Conservation (phyloP, 176 grass and related monocot genomes). For the Eragrostis nindensis region DNA sequence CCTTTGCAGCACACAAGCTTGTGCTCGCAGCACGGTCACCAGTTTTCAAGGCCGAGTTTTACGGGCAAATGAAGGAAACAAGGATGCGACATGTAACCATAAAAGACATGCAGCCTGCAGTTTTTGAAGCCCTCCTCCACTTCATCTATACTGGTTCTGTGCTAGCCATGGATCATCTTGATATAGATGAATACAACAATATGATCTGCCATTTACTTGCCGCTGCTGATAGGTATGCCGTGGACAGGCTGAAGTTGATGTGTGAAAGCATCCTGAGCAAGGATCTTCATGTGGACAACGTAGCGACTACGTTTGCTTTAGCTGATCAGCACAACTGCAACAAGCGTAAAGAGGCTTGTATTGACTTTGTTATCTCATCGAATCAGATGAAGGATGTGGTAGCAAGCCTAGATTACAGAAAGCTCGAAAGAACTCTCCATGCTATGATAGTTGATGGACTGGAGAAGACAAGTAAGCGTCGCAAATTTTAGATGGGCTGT, state of each 20-base stretch:
- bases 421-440: conserved; percentile 15
- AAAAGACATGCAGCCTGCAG: conserved; percentile 26
- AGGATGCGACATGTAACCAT: neutral
- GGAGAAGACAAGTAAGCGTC: neutral
- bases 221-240: conserved; percentile 14
- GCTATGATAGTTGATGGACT: neutral
- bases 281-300: conserved; percentile 6
- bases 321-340: conserved; percentile 28
- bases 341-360: conserved; percentile 25
- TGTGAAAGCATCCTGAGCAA: conserved; percentile 14
- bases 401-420: neutral
- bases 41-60: neutral
- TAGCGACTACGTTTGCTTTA: conserved; percentile 31
- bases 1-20: neutral
- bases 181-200: neutral
- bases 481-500: neutral
- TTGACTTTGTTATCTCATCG: conserved; percentile 18
- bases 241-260: conserved; percentile 17
- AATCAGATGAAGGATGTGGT: neutral
- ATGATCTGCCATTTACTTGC: conserved; percentile 26
- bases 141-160: conserved; percentile 30
- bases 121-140: neutral
- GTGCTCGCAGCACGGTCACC: neutral
- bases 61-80: neutral
- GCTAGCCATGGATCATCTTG: neutral